phyloP scores from a whole-genome alignment of 345 rosid genomes.

The Lepidium sativum region DNA sequence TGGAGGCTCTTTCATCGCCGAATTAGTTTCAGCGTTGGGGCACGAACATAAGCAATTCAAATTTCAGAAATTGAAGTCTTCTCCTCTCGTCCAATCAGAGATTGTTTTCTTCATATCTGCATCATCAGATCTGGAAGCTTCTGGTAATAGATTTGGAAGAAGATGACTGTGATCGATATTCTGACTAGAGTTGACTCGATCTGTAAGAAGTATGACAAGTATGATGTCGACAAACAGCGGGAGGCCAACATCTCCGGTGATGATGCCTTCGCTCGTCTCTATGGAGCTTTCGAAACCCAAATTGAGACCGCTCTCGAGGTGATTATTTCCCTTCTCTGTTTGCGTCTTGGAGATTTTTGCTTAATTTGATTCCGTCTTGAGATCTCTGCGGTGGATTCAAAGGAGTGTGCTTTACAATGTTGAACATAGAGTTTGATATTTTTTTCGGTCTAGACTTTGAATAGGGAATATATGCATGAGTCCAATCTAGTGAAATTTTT shows the following conservation, averaged over 20 bases:
- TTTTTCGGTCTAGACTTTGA: background rate
- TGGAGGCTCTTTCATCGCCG: conserved; percentile 10
- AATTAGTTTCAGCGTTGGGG: background rate
- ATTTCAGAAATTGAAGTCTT: background rate
- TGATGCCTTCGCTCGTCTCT: conserved; percentile 84
- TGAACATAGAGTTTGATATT: background rate
- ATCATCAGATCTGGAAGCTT: conserved; percentile 10
- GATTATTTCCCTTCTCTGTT: background rate
- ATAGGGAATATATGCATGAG: background rate
- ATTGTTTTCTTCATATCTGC: background rate
- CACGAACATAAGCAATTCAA: conserved; percentile 8
- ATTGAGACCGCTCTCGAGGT: conserved; percentile 74
- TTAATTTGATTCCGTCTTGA: conserved; percentile 7
- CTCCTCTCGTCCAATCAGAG: conserved; percentile 6
- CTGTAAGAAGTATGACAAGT: conserved; percentile 89
- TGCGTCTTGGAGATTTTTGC: background rate
- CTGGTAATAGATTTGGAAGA: conserved; percentile 1
- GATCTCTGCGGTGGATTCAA: background rate
- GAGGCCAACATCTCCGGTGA: conserved; percentile 81
- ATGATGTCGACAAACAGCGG: conserved; percentile 81
- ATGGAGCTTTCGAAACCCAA: conserved; percentile 57
- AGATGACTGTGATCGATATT: conserved; percentile 94
- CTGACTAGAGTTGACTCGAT: conserved; percentile 87
- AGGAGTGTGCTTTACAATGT: background rate
- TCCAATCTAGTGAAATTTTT: background rate